Evolutionary conservation across 257 asterid genomes (phyloP), one percentile per base, ranked within the genome.

Genomic region (Knoxia roxburghii): DNA sequence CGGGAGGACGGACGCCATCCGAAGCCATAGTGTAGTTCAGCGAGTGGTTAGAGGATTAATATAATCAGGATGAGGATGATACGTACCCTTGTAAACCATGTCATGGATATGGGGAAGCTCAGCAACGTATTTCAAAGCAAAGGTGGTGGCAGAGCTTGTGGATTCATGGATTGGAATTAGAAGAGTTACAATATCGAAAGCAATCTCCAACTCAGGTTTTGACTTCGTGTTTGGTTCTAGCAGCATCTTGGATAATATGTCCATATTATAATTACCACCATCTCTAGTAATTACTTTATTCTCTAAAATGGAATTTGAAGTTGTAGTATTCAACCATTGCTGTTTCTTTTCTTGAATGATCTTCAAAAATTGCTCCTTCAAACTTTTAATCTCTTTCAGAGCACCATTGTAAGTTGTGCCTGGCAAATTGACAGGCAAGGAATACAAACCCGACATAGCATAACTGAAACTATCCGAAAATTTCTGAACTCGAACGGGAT

Each of bases 121-220:
- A 15, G 76, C 71, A 30, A 76, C 68, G 23, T 49, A 60, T 7
- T 75, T 76, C 65, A 76, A 32, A 30, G 55, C 66, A 43, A 68
- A 61, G 10, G 73, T 52, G 20, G 71, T 49, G 35, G 73, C 61
- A 8, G 70, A 57, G 54, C 70, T 76, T 24, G 70, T 76, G 0
- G 73, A 51, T 40, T 71, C 73, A 21, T 70, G 71, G 54, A 76
- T 71, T n/a, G 73, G 70, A n/a, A 66, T 53, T 0, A 66, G 52
- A n/a, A 61, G 17, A 21, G 73, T 59, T 12, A 65, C 11, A 4
- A 76, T 39, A 52, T 65, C 59, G 30, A 59, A 41, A 24, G 35
- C 68, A 17, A 76, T 76, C 41, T 71, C 73, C 29, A 40, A 56
- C 14, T 71, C 73, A 9, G 61, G 55, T 65, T 60, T 37, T 2